A percentile compares a stretch with the other conserved stretches of the same genome.
These are phyloP conservation scores for Podospora appendiculata DNA, from an alignment of 495 filamentous ascomycete species.

Conservation along the genomic window DNA sequence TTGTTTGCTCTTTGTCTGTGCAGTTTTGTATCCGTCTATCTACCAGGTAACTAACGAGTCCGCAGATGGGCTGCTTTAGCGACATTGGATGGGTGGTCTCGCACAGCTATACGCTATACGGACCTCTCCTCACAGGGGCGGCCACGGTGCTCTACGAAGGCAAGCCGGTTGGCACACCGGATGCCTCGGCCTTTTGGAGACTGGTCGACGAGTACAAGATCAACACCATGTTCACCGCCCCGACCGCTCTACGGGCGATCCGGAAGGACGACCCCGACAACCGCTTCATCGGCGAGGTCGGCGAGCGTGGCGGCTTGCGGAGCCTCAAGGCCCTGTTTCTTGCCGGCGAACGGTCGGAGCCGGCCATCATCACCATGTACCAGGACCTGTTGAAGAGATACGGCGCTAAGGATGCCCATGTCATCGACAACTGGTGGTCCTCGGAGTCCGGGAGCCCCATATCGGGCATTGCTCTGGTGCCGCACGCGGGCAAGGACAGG, in stretches of 20 bases:
- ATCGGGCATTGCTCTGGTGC: conserved; percentile 64
- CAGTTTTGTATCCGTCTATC: no score
- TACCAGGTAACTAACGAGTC: no score
- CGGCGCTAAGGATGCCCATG: conserved; percentile 52
- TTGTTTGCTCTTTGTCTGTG: no score
- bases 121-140: conserved; percentile 65
- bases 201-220: conserved; percentile 79
- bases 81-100: conserved; percentile 84
- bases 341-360: conserved; percentile 84
- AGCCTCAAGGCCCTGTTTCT: conserved; percentile 70
- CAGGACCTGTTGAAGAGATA: conserved; percentile 60
- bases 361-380: conserved; percentile 73
- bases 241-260: conserved; percentile 80
- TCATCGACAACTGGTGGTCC: conserved; percentile 96
- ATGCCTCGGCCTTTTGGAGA: conserved; percentile 82
- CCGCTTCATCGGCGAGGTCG: conserved; percentile 50
- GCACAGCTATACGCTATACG: conserved; percentile 81
- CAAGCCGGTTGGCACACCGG: conserved; percentile 84
- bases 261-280: conserved; percentile 76
- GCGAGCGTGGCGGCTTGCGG: conserved; percentile 56
- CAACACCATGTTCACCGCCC: conserved; percentile 77
- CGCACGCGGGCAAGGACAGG: conserved; percentile 39
- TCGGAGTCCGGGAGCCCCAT: conserved; percentile 89
- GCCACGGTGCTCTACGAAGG: conserved; percentile 87
- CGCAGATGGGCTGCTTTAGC: conserved; percentile 29